Evolutionary conservation across 208 protist species (phyloP).

Genomic region (Crithidia bombi): DNA sequence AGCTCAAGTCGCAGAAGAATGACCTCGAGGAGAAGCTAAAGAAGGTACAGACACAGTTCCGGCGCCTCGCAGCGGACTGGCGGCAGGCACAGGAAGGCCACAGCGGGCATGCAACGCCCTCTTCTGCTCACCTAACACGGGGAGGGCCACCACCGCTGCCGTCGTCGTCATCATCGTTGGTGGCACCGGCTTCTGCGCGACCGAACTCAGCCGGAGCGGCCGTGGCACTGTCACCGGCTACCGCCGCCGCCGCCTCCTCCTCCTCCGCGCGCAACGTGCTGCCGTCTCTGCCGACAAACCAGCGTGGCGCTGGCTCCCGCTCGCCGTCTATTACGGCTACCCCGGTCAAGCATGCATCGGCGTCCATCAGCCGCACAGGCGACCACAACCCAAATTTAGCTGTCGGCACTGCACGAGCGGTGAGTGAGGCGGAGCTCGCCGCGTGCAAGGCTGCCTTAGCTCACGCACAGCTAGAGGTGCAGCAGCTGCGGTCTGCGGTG

Average conservation of each 20-base stretch:
- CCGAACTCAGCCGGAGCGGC: neutral
- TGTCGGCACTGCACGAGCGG: neutral
- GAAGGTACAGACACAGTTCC: slow-evolving; percentile 76
- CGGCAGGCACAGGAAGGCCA: slow-evolving; percentile 16
- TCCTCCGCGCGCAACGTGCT: neutral
- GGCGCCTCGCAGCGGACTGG: slow-evolving; percentile 67
- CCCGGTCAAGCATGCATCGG: neutral
- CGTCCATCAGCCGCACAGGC: neutral
- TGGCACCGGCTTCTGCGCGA: neutral
- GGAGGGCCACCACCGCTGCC: neutral
- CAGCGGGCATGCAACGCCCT: neutral
- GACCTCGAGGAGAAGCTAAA: slow-evolving; percentile 71
- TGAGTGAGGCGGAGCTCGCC: slow-evolving; percentile 31
- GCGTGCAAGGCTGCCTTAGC: slow-evolving; percentile 51
- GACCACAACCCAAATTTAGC: neutral
- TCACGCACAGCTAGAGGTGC: slow-evolving; percentile 49
- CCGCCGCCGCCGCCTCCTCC: neutral
- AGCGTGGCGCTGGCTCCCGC: neutral
- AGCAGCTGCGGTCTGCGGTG: slow-evolving; percentile 36
- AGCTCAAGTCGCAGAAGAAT: slow-evolving; percentile 61
- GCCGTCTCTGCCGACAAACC: slow-evolving; percentile 15
- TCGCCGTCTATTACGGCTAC: neutral
- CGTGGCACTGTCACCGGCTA: neutral
- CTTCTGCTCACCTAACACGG: neutral
- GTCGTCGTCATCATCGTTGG: neutral